Evolutionary conservation across 2,329 filamentous ascomycete genomes (phyloP), one percentile per base, ranked within the genome.

Genomic region (Clonostachys chloroleuca): DNA sequence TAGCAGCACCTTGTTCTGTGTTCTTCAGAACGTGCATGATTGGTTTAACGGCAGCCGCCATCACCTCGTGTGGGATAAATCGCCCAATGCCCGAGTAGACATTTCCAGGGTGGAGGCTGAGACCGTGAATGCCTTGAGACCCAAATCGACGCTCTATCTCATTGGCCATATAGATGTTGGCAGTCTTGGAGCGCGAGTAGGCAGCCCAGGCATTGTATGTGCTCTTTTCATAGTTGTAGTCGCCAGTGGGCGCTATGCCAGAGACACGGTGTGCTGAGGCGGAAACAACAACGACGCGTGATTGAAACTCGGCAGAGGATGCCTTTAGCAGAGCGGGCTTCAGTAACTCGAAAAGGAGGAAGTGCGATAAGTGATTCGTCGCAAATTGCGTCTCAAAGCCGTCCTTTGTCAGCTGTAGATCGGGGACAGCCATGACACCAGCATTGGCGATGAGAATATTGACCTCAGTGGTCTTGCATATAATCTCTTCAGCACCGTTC

Each of bases 131-230:
- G 10, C 71, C 68, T 5, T 60, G 54, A 1, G 56, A 24, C 3
- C 69, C 72, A 51, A 76, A 80, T 1, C 65, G 65, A 2, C 75
- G 65, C 34, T 80, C 75, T 24, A 80, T 65, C 47, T 77, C 66
- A 49, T 73, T 77, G 5, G 75, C 70, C 45, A 74, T 70, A 51
- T 68, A 74, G 16, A 79, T 66, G 48, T 74, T 77, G 12, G 77
- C 75, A 1, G 68, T 66, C 52, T 81, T 82, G 44, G 65, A 63
- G 51, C 76, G 70, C 0, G 64, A 69, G 49, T 81, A 81, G 1
- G 71, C 63, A 2, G 47, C 37, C 47, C 56, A 63, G 0, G 63
- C 63, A 4, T 66, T 43, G 18, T 59, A 59, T 12, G 40, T 40
- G 3, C 50, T 41, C n/a, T 54, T 57, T 17, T 59, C 51, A 43